Base-by-base conservation (phyloP, 1,284 basidiomycete species). In the Ustilago bromivora region DNA sequence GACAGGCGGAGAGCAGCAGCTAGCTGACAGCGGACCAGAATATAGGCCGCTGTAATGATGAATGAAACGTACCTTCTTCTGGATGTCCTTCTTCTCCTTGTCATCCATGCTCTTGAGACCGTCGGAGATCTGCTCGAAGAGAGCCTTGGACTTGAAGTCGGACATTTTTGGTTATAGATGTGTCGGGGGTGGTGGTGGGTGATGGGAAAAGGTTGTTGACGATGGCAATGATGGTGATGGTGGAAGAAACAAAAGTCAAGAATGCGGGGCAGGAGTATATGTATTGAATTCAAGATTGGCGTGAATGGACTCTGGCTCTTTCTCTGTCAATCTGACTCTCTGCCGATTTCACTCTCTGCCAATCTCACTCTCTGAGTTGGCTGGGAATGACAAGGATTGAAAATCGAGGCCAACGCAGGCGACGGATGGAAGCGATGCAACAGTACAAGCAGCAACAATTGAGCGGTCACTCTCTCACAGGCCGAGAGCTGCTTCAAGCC, bases 71-170 rank as follows among this genome's bases (percentile, higher is more conserved):
- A 93, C 94, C 92, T 95, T 96, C 88, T 95, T 95, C 71, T 96
- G 91, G 87, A 93, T 91, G 47, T 89, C 88, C 83, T 92, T 89
- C 88, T 91, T 94, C 88, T 96, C 92, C 67, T 89, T 88, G 60
- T 93, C 92, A 61, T 88, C 89, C 88, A 90, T 91, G 66, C 87
- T 87, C 49, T 89, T 88, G 84, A 96, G 92, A 17, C 90, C 89
- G n/a, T 88, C 74, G 51, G 89, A 88, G 82, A 97, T 90, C 55
- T 87, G 88, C 71, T 85, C 61, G 81, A 85, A 84, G 54, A 82
- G 79, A 61, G 73, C 66, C 75, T 80, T 66, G 49, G 82, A 78
- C 79, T 84, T 85, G 80, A 83, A 83, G 51, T 84, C 82, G 51
- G 75, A 67, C 84, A 85, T 85, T 59, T 31, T 81, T 63, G 51